Percentiles rank a stretch among this genome's conserved stretches.
phyloP scores from a whole-genome alignment of 2,329 filamentous ascomycete species.

The Hypoxylon sp. region DNA sequence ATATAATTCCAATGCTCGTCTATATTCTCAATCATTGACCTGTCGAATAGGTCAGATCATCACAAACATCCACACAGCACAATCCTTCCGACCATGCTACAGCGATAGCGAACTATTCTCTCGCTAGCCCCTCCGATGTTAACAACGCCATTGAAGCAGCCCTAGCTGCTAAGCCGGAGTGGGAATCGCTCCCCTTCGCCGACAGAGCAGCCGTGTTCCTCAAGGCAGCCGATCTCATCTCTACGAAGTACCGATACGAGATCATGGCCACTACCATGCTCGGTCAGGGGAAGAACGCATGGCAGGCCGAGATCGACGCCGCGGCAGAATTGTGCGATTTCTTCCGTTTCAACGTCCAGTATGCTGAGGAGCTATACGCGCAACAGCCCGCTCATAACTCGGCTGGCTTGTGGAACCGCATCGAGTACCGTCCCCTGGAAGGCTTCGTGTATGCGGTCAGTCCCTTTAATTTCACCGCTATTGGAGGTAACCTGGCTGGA shows the following conservation, averaged over 20 bases:
- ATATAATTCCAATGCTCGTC: slow-evolving; percentile 41
- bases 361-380: slow-evolving; percentile 90
- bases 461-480: slow-evolving; percentile 98
- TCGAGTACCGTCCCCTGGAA: slow-evolving; percentile 91
- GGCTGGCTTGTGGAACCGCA: slow-evolving; percentile 89
- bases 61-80: slow-evolving; percentile 77
- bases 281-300: slow-evolving; percentile 97
- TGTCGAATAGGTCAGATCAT: slow-evolving; percentile 72
- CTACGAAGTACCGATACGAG: slow-evolving; percentile 94
- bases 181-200: slow-evolving; percentile 89
- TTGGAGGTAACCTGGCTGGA: slow-evolving; percentile 87
- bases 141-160: slow-evolving; percentile 85
- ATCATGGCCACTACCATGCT: slow-evolving; percentile 97
- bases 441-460: slow-evolving; percentile 96
- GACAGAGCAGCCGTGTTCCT: slow-evolving; percentile 95
- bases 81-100: slow-evolving; percentile 87
- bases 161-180: slow-evolving; percentile 85
- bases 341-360: slow-evolving; percentile 93
- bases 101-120: slow-evolving; percentile 86
- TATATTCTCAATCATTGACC: slow-evolving; percentile 32
- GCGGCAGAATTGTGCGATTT: slow-evolving; percentile 95
- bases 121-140: slow-evolving; percentile 83
- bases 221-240: slow-evolving; percentile 92
- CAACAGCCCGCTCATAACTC: slow-evolving; percentile 89
- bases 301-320: slow-evolving; percentile 98